Evolutionary conservation across 106 monocot genomes (phyloP).

Genomic region (Acorus gramineus): DNA sequence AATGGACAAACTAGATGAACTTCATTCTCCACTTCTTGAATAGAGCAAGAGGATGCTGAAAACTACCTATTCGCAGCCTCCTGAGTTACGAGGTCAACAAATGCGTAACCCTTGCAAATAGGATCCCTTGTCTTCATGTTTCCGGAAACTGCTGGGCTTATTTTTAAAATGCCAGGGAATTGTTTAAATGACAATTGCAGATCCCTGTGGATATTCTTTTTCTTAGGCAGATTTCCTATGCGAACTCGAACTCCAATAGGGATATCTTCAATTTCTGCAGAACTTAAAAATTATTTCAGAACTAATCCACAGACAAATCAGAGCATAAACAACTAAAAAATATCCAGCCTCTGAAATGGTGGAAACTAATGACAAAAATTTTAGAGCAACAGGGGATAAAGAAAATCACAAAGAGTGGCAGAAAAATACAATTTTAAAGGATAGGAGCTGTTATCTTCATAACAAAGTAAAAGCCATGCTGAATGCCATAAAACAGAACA

Average conservation of each 20-base stretch:
- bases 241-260: conserved; percentile 41
- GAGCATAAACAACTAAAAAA: too few species aligned
- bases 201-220: conserved; percentile 89
- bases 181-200: conserved; percentile 58
- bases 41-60: background rate
- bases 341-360: too few species aligned
- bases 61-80: conserved; percentile 61
- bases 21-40: background rate
- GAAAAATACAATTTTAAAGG: too few species aligned
- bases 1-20: background rate
- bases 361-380: too few species aligned
- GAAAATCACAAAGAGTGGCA: too few species aligned
- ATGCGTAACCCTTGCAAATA: conserved; percentile 93
- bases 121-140: conserved; percentile 95
- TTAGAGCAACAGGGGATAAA: too few species aligned
- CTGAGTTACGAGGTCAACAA: conserved; percentile 47
- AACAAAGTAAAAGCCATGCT: too few species aligned
- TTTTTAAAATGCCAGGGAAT: conserved; percentile 55
- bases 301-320: too few species aligned
- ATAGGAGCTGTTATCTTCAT: too few species aligned
- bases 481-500: too few species aligned
- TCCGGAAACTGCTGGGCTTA: conserved; percentile 64
- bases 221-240: conserved; percentile 72
- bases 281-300: background rate
- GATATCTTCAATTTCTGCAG: conserved; percentile 27